A percentile compares a stretch with the other conserved stretches of the same genome.
phyloP scores from a whole-genome alignment of 2,329 filamentous ascomycete species.

The Tolypocladium capitatum region DNA sequence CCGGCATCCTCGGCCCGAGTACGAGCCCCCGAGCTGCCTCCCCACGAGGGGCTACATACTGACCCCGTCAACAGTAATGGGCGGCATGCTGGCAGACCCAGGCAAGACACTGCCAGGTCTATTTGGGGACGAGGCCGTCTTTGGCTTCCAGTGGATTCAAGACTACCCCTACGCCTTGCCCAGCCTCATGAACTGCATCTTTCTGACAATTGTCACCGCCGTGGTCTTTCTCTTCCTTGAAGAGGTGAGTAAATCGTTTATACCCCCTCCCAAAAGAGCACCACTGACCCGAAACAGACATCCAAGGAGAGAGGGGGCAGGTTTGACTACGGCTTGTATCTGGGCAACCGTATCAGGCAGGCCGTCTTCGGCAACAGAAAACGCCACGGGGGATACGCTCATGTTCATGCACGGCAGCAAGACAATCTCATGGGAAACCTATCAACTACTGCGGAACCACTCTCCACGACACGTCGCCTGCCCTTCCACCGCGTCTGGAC shows the following conservation, averaged over 20 bases:
- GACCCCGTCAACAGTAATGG: slow-evolving; percentile 29
- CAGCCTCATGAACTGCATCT: slow-evolving; percentile 37
- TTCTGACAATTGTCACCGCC: slow-evolving; percentile 29
- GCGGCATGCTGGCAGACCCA: slow-evolving; percentile 56
- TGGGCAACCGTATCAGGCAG: slow-evolving; percentile 19
- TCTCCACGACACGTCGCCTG: slow-evolving; percentile 24
- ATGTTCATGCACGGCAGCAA: slow-evolving; percentile 24
- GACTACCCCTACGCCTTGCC: slow-evolving; percentile 41
- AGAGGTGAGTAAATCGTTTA: slow-evolving; percentile 54
- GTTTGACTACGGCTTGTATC: slow-evolving; percentile 29
- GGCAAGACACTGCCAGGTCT: slow-evolving; percentile 40
- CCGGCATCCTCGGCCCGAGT: slow-evolving; percentile 55
- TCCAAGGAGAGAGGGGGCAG: slow-evolving; percentile 30
- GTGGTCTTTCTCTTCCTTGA: slow-evolving; percentile 37
- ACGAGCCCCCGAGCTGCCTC: neutral
- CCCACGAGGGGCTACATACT: neutral
- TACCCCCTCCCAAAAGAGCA: slow-evolving; percentile 27
- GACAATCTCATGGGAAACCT: slow-evolving; percentile 17
- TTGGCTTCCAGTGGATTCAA: slow-evolving; percentile 45
- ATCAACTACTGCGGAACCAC: neutral
- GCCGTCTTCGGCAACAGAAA: slow-evolving; percentile 13
- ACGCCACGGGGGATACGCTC: slow-evolving; percentile 10
- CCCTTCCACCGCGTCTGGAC: slow-evolving; percentile 43
- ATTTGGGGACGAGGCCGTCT: slow-evolving; percentile 33
- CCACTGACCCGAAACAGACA: slow-evolving; percentile 30